phyloP scores from a whole-genome alignment of 352 stramenopile species.

The Phytophthora fragariae region DNA sequence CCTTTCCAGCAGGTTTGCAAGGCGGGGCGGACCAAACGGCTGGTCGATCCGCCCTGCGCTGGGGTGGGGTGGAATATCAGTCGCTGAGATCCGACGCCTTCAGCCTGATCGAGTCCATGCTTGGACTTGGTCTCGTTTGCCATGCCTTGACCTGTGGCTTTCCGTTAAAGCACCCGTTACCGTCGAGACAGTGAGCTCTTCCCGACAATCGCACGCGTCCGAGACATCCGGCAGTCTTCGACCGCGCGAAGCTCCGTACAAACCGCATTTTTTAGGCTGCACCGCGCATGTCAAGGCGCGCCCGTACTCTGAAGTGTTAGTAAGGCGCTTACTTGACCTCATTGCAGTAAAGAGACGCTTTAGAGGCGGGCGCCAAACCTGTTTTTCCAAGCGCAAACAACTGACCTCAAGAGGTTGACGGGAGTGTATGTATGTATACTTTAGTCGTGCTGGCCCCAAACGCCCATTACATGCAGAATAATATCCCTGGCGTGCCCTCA shows the following conservation, averaged over 20 bases:
- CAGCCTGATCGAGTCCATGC: conserved; percentile 4
- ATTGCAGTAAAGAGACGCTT: conserved; percentile 28
- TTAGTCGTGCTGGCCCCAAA: conserved; percentile 11
- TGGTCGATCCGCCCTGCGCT: conserved; percentile 13
- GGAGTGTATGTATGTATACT: conserved; percentile 3
- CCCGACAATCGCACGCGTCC: conserved; percentile 7
- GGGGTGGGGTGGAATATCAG: conserved; percentile 8
- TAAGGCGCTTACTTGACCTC: conserved; percentile 29
- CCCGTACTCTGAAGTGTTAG: conserved; percentile 30
- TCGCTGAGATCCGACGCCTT: not conserved
- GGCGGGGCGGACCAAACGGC: conserved; percentile 28
- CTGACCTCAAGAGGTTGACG: conserved; percentile 21
- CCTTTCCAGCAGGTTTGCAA: conserved; percentile 39
- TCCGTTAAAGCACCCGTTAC: conserved; percentile 23
- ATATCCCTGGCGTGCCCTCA: conserved; percentile 22
- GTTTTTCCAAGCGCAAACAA: conserved; percentile 12
- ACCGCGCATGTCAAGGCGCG: conserved; percentile 6
- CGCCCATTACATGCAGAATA: conserved; percentile 16
- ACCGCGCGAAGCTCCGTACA: conserved; percentile 9
- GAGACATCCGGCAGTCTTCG: conserved; percentile 26
- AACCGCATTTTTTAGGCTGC: conserved; percentile 8
- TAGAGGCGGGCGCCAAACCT: conserved; percentile 25
- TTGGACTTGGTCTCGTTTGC: conserved; percentile 5
- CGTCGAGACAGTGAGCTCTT: conserved; percentile 16
- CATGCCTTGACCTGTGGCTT: conserved; percentile 3